Evolutionary conservation across 1,284 basidiomycete species (phyloP).

Genomic region (Trametes sp.): DNA sequence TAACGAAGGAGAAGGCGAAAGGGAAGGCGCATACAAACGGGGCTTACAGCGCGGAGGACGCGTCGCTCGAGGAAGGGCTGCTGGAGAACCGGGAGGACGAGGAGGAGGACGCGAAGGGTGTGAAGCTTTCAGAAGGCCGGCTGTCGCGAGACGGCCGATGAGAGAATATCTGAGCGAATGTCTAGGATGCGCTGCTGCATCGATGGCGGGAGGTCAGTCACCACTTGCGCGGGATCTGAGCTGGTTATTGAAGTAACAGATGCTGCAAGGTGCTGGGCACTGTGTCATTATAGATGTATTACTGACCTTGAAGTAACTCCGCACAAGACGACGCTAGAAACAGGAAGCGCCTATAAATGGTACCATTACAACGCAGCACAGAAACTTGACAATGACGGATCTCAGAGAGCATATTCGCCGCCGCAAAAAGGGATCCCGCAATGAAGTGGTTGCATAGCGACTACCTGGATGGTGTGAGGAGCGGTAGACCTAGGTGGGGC

Average conservation of each 20-base stretch:
- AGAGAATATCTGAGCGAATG: neutral
- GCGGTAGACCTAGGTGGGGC: too few relatives aligned
- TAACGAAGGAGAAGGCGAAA: slow-evolving; percentile 32
- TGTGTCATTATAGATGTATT: neutral
- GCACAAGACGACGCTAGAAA: neutral
- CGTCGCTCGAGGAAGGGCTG: slow-evolving; percentile 44
- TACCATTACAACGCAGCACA: neutral
- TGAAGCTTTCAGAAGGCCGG: slow-evolving; percentile 53
- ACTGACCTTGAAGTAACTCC: neutral
- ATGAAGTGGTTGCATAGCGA: too few relatives aligned
- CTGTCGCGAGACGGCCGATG: neutral
- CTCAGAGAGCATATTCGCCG: neutral
- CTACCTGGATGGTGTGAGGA: too few relatives aligned
- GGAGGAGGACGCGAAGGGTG: slow-evolving; percentile 4
- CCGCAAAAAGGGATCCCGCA: too few relatives aligned
- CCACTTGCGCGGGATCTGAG: too few relatives aligned
- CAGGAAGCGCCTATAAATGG: neutral
- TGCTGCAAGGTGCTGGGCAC: neutral
- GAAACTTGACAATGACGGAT: neutral
- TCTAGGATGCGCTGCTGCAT: too few relatives aligned
- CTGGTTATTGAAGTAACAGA: neutral
- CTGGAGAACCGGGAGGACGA: slow-evolving; percentile 30
- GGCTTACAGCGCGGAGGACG: slow-evolving; percentile 34
- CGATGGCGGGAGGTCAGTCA: too few relatives aligned
- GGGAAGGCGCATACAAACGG: slow-evolving; percentile 20